Percentiles rank a stretch among this genome's conserved stretches.
Conservation (phyloP, 345 rosid species). For the Rhizophora apiculata region DNA sequence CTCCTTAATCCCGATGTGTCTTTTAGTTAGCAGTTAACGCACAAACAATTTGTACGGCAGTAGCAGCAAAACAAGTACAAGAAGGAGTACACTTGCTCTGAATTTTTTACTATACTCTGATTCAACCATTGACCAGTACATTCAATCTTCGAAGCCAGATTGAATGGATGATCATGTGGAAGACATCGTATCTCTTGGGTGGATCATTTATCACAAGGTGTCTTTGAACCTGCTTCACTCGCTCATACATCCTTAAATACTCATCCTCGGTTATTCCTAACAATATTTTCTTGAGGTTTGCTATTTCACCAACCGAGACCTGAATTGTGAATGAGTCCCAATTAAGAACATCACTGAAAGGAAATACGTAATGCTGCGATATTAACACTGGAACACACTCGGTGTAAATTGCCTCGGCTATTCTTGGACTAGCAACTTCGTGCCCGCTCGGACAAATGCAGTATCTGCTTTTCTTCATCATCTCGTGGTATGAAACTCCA, state of each 20-base stretch:
- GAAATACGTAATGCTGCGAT: constrained; percentile 54
- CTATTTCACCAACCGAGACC: constrained; percentile 49
- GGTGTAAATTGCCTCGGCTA: constrained; percentile 64
- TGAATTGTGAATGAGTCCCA: constrained; percentile 58
- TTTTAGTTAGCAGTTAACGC: too few relatives aligned
- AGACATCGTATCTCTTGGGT: constrained; percentile 65
- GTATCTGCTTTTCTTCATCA: constrained; percentile 43
- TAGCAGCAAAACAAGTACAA: too few relatives aligned
- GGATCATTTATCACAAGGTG: constrained; percentile 63
- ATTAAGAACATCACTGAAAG: constrained; percentile 67
- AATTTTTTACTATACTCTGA: too few relatives aligned
- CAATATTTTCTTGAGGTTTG: constrained; percentile 48
- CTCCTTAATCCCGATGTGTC: too few relatives aligned
- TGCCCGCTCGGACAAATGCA: constrained; percentile 79
- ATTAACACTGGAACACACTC: constrained; percentile 73
- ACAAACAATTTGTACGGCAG: too few relatives aligned
- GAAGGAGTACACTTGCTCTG: too few relatives aligned
- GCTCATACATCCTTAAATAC: constrained; percentile 40
- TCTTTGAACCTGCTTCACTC: constrained; percentile 49
- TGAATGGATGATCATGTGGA: constrained; percentile 69
- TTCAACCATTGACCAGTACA: constrained; percentile 13
- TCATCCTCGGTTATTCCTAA: constrained; percentile 40
- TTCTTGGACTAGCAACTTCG: constrained; percentile 86
- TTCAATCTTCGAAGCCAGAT: constrained; percentile 74
- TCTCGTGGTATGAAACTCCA: constrained; percentile 33